Conservation (phyloP, 2,329 filamentous ascomycete genomes). For the Verticillium longisporum region DNA sequence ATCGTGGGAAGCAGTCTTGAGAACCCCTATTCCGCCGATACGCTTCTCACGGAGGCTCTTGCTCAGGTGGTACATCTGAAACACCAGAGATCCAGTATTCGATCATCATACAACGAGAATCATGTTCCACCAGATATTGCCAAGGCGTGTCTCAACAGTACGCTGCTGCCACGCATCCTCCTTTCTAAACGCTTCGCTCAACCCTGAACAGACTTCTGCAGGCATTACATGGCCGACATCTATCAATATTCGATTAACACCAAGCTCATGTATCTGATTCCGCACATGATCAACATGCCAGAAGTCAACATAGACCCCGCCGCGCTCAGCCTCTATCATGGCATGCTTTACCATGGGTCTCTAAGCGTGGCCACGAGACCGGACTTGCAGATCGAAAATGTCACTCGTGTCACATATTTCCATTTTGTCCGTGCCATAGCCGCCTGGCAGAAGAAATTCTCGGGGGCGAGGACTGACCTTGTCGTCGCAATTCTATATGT, state of each 20-base stretch:
- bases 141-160: slow-evolving; percentile 20
- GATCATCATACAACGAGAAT: slow-evolving; percentile 16
- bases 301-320: not conserved
- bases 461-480: not conserved
- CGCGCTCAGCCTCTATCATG: not conserved
- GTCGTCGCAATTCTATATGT: not conserved
- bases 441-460: not conserved
- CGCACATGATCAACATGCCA: not conserved
- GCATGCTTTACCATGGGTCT: not conserved
- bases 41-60: slow-evolving; percentile 20
- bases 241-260: not conserved
- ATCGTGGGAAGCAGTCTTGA: not conserved
- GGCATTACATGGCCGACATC: not conserved
- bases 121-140: slow-evolving; percentile 18
- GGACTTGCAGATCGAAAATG: not conserved
- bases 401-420: not conserved
- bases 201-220: slow-evolving; percentile 16
- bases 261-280: not conserved
- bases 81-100: slow-evolving; percentile 12
- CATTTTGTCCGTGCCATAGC: not conserved
- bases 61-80: slow-evolving; percentile 18
- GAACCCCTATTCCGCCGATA: slow-evolving; percentile 7
- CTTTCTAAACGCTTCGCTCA: not conserved
- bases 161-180: not conserved
- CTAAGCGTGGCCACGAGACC: not conserved